Conservation (phyloP, 352 stramenopile species). For the Pythium rishiriense region DNA sequence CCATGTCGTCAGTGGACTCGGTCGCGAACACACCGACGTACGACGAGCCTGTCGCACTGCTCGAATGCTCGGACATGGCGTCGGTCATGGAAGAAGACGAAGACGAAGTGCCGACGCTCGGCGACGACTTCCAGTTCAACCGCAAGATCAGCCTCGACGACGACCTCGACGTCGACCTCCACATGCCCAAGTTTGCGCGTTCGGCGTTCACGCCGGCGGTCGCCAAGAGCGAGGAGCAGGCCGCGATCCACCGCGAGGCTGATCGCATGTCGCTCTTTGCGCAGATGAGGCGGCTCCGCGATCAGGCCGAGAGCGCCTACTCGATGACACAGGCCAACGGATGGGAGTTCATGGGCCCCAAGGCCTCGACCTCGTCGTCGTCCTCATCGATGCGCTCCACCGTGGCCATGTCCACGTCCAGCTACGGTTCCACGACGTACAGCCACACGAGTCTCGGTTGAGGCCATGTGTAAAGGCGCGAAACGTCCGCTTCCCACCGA, state of each 20-base stretch:
- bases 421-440: slow-evolving; percentile 11
- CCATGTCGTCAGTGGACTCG: slow-evolving; percentile 12
- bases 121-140: slow-evolving; percentile 19
- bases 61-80: slow-evolving; percentile 24
- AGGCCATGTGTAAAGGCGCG: neutral
- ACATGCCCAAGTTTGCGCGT: slow-evolving; percentile 5
- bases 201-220: slow-evolving; percentile 20
- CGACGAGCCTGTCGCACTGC: slow-evolving; percentile 19
- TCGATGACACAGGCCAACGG: slow-evolving; percentile 26
- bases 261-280: slow-evolving; percentile 27
- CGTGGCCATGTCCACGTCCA: slow-evolving; percentile 16
- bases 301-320: slow-evolving; percentile 24
- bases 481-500: neutral
- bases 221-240: slow-evolving; percentile 18
- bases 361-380: slow-evolving; percentile 13
- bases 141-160: slow-evolving; percentile 24
- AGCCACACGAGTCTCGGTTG: slow-evolving; percentile 14
- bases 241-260: slow-evolving; percentile 15
- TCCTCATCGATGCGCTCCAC: slow-evolving; percentile 22
- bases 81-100: slow-evolving; percentile 25
- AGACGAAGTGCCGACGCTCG: slow-evolving; percentile 23
- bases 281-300: slow-evolving; percentile 25
- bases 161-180: neutral
- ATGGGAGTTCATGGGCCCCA: slow-evolving; percentile 20
- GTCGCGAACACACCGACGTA: neutral